phyloP scores from a whole-genome alignment of 1,284 basidiomycete genomes.

The Peniophora sp. region DNA sequence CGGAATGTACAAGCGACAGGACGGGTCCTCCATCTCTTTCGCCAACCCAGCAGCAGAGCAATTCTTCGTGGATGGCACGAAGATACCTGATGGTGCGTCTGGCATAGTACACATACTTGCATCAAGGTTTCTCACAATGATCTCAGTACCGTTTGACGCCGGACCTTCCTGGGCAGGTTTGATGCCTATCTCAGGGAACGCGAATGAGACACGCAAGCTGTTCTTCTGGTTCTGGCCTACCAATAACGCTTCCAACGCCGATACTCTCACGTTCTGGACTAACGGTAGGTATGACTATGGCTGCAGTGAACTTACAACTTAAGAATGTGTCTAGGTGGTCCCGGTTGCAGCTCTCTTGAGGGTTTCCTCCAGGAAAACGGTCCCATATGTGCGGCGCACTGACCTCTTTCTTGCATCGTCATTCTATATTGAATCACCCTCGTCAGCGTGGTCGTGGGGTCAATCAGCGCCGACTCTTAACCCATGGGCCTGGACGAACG shows the following conservation, averaged over 20 bases:
- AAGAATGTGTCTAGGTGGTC: conserved; percentile 25
- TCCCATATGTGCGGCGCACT: conserved; percentile 21
- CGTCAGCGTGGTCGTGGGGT: conserved; percentile 48
- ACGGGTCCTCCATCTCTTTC: conserved; percentile 1
- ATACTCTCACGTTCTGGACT: conserved; percentile 45
- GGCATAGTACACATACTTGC: background rate
- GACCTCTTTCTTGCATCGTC: background rate
- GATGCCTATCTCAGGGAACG: conserved; percentile 26
- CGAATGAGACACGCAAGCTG: conserved; percentile 30
- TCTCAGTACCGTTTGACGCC: conserved; percentile 28
- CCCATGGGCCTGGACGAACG: conserved; percentile 32
- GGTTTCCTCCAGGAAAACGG: conserved; percentile 46
- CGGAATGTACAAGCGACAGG: background rate
- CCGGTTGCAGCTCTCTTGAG: conserved; percentile 39
- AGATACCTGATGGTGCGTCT: conserved; percentile 5
- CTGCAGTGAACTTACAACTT: background rate
- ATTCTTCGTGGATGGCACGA: conserved; percentile 7
- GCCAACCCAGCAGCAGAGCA: conserved; percentile 6
- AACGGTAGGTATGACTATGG: conserved; percentile 17
- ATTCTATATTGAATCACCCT: background rate
- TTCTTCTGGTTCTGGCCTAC: conserved; percentile 48
- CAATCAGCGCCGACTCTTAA: conserved; percentile 40
- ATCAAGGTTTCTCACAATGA: conserved; percentile 20
- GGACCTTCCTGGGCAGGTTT: conserved; percentile 33
- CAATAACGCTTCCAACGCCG: conserved; percentile 32